Evolutionary conservation across 805 yeast genomes (phyloP).

Genomic region (Ogataea trehalophila): DNA sequence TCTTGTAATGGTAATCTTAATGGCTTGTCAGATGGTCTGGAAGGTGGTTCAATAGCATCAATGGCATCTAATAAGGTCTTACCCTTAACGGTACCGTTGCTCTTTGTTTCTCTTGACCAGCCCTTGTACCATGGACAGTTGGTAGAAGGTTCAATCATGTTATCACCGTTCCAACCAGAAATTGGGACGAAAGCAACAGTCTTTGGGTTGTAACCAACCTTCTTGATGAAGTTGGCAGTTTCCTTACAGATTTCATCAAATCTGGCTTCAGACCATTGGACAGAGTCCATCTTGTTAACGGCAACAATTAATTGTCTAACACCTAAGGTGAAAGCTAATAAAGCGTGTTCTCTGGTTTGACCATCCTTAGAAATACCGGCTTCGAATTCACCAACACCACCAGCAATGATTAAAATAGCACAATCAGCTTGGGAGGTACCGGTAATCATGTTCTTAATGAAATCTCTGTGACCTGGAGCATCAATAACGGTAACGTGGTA

Average conservation of each 20-base stretch:
- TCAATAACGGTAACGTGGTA: conserved; percentile 88
- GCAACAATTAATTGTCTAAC: conserved; percentile 84
- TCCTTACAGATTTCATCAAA: conserved; percentile 74
- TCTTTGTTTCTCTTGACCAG: conserved; percentile 74
- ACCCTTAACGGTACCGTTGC: conserved; percentile 68
- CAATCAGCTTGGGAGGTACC: conserved; percentile 94
- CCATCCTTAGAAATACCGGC: conserved; percentile 94
- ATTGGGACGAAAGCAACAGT: conserved; percentile 84
- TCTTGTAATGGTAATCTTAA: conserved; percentile 87
- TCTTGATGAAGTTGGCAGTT: conserved; percentile 74
- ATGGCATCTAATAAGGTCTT: conserved; percentile 82
- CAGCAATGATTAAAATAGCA: conserved; percentile 86
- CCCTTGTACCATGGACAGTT: conserved; percentile 90
- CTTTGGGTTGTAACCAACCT: conserved; percentile 82
- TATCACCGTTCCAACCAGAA: conserved; percentile 92
- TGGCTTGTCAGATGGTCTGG: conserved; percentile 81
- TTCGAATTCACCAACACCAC: conserved; percentile 93
- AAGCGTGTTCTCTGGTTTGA: conserved; percentile 94
- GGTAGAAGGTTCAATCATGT: conserved; percentile 79
- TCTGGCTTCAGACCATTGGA: conserved; percentile 80
- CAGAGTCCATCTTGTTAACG: conserved; percentile 93
- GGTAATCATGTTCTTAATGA: conserved; percentile 93
- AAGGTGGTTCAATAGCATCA: conserved; percentile 76
- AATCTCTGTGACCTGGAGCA: conserved; percentile 96
- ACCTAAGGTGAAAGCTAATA: conserved; percentile 85